phyloP scores from a whole-genome alignment of 148 eudicot species.

The Rhododendron williamsianum region DNA sequence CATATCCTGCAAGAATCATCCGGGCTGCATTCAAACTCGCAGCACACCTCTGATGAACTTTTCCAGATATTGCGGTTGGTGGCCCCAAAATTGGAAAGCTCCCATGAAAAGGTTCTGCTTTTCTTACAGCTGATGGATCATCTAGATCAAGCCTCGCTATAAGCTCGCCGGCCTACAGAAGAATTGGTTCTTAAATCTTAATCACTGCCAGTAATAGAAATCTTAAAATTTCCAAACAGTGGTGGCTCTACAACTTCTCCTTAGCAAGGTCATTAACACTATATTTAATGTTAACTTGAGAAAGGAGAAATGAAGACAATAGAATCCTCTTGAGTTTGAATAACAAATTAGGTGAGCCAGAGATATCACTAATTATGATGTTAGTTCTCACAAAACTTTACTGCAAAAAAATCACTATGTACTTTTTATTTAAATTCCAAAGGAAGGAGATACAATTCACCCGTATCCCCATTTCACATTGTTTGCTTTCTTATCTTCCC shows the following conservation, averaged over 20 bases:
- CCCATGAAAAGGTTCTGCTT: slow-evolving; percentile 95
- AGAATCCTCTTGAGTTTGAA: neutral
- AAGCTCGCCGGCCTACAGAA: slow-evolving; percentile 87
- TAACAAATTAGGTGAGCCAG: neutral
- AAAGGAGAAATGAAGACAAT: neutral
- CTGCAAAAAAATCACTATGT: neutral
- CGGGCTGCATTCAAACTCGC: slow-evolving; percentile 84
- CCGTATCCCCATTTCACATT: neutral
- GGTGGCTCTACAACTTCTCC: neutral
- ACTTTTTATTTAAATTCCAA: neutral
- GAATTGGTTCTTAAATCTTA: slow-evolving; percentile 2
- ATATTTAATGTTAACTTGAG: neutral
- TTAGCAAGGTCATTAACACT: neutral
- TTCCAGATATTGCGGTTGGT: slow-evolving; percentile 94
- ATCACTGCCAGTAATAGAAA: neutral
- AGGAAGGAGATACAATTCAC: neutral
- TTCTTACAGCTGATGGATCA: slow-evolving; percentile 99
- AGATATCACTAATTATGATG: neutral
- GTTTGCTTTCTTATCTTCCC: neutral
- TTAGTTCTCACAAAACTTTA: neutral
- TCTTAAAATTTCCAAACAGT: neutral
- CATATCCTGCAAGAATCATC: slow-evolving; percentile 97
- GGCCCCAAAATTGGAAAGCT: slow-evolving; percentile 79
- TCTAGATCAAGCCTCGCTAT: slow-evolving; percentile 89
- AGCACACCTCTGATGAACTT: slow-evolving; percentile 97